These are phyloP conservation scores for Phytophthora capsici DNA, from an alignment of 352 stramenopile species.

Conservation along the genomic window DNA sequence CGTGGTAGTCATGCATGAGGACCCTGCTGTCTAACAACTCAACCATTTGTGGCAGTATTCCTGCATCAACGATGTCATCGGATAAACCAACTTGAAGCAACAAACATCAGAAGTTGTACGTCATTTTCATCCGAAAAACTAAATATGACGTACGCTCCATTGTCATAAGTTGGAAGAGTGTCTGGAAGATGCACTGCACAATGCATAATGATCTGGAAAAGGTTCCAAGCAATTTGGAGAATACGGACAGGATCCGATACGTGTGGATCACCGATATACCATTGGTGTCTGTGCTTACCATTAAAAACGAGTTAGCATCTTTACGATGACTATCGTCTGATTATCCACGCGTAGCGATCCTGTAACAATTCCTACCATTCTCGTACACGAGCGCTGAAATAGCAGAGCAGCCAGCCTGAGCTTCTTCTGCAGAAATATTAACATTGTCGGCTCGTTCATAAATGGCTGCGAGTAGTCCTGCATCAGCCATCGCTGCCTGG, in stretches of 20 bases:
- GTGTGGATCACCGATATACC: constrained; percentile 33
- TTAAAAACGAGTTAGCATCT: not conserved
- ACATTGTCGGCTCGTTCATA: constrained; percentile 22
- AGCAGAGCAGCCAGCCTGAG: constrained; percentile 32
- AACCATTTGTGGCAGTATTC: constrained; percentile 44
- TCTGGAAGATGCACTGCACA: constrained; percentile 38
- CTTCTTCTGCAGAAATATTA: constrained; percentile 29
- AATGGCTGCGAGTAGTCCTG: constrained; percentile 43
- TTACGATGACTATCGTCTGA: too few relatives aligned
- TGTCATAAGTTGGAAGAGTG: constrained; percentile 54
- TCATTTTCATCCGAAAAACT: too few relatives aligned
- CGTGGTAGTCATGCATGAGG: constrained; percentile 28
- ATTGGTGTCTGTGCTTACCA: constrained; percentile 31
- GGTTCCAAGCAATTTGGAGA: constrained; percentile 34
- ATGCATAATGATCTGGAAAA: constrained; percentile 28
- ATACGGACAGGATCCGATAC: constrained; percentile 25
- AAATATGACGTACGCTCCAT: constrained; percentile 34
- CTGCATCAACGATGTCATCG: constrained; percentile 34
- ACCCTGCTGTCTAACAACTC: constrained; percentile 40
- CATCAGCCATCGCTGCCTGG: constrained; percentile 47
- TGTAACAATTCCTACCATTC: constrained; percentile 34
- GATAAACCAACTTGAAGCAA: constrained; percentile 18
- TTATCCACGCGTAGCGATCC: too few relatives aligned
- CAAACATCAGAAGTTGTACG: too few relatives aligned
- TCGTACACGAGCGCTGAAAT: constrained; percentile 52